These are phyloP conservation scores for Antrodiella citrinella DNA, from an alignment of 768 basidiomycete genomes.

Conservation along the genomic window DNA sequence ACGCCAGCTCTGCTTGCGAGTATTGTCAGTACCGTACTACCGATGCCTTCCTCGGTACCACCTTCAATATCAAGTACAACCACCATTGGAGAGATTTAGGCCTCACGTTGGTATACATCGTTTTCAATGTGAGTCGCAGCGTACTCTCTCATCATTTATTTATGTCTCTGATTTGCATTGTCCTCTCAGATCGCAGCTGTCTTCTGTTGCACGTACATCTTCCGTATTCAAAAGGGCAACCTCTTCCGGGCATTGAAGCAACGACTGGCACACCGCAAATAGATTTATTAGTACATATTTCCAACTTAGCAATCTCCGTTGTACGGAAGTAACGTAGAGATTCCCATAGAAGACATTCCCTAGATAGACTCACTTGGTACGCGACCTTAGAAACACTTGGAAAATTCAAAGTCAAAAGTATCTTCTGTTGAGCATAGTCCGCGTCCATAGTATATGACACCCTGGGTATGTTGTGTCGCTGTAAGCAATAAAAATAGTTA, in stretches of 20 bases:
- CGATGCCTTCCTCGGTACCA: constrained; percentile 25
- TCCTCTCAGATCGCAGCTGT: constrained; percentile 19
- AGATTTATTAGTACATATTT: too few relatives aligned
- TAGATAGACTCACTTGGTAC: constrained; percentile 16
- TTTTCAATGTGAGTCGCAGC: constrained; percentile 37
- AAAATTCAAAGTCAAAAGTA: constrained; percentile 45
- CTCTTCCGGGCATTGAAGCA: constrained; percentile 2
- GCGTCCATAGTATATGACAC: constrained; percentile 88
- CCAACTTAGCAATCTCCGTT: too few relatives aligned
- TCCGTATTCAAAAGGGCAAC: constrained; percentile 19
- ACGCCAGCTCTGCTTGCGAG: constrained; percentile 42
- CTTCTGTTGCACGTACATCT: constrained; percentile 23
- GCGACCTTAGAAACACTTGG: constrained; percentile 37
- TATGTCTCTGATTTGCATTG: neutral
- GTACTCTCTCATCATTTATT: neutral
- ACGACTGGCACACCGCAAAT: neutral
- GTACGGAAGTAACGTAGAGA: too few relatives aligned
- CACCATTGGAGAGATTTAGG: constrained; percentile 50
- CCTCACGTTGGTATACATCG: constrained; percentile 37
- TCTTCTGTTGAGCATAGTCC: constrained; percentile 75
- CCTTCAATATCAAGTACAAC: constrained; percentile 21
- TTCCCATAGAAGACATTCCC: too few relatives aligned
- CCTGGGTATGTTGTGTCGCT: too few relatives aligned
- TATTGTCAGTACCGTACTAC: constrained; percentile 33
- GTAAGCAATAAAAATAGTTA: too few relatives aligned